These are phyloP conservation scores for Tillandsia fasciculata DNA, from an alignment of 176 grass and related monocot species.

Conservation along the genomic window DNA sequence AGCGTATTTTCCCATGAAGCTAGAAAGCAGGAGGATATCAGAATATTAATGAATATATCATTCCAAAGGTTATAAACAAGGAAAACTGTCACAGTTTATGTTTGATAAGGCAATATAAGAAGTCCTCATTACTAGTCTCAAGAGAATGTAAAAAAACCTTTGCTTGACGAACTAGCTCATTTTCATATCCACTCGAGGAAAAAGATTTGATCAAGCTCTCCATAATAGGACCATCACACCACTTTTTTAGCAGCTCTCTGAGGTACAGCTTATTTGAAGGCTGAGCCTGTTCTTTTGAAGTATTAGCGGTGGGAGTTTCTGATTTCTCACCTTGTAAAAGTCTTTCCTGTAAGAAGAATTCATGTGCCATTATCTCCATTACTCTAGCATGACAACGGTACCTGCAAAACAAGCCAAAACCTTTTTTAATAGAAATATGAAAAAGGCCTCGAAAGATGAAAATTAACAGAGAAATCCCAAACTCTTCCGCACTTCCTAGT, in stretches of 20 bases:
- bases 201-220: slow-evolving; percentile 49
- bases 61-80: too few relatives aligned
- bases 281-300: slow-evolving; percentile 27
- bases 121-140: slow-evolving; percentile 3
- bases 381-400: slow-evolving; percentile 52
- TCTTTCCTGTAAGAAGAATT: slow-evolving; percentile 73
- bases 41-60: too few relatives aligned
- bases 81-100: background rate
- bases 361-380: slow-evolving; percentile 70
- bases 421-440: slow-evolving; percentile 9
- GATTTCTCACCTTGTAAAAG: slow-evolving; percentile 30
- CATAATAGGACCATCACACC: slow-evolving; percentile 41
- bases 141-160: slow-evolving; percentile 39
- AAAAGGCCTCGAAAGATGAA: slow-evolving; percentile 3
- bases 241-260: slow-evolving; percentile 34
- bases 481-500: background rate
- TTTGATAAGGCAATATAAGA: background rate
- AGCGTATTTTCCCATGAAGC: background rate
- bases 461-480: slow-evolving; percentile 3
- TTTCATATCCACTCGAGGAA: slow-evolving; percentile 37
- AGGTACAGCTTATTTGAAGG: slow-evolving; percentile 19
- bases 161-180: slow-evolving; percentile 51
- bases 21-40: background rate
- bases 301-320: slow-evolving; percentile 12
- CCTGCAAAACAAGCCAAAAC: slow-evolving; percentile 32